Percentiles rank a stretch among this genome's conserved stretches.
Conservation (phyloP, 2,329 filamentous ascomycete species). For the Neopestalotiopsis clavispora region DNA sequence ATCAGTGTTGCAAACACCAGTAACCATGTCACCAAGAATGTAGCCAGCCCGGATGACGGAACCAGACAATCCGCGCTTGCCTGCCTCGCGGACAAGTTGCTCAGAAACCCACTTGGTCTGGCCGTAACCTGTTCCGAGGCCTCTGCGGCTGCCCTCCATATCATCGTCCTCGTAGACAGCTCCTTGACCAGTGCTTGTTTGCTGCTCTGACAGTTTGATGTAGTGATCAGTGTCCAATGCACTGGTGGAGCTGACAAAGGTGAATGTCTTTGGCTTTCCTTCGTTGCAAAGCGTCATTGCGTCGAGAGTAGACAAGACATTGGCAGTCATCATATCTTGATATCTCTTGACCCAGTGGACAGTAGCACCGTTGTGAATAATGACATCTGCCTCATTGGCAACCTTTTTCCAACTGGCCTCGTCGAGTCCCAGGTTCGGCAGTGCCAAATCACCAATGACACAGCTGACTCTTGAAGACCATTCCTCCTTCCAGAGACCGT, state of each 20-base stretch:
- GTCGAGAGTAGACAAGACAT: slow-evolving; percentile 83
- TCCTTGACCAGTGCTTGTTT: slow-evolving; percentile 62
- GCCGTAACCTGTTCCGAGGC: slow-evolving; percentile 86
- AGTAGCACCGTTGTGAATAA: slow-evolving; percentile 82
- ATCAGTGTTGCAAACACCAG: slow-evolving; percentile 79
- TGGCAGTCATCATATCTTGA: slow-evolving; percentile 70
- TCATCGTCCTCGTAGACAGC: slow-evolving; percentile 79
- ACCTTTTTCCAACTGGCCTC: slow-evolving; percentile 69
- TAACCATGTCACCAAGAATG: slow-evolving; percentile 73
- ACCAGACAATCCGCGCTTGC: slow-evolving; percentile 75
- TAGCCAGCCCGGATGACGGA: slow-evolving; percentile 85
- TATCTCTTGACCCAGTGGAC: slow-evolving; percentile 87
- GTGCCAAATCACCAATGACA: slow-evolving; percentile 75
- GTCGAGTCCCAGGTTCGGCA: slow-evolving; percentile 75
- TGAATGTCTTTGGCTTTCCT: slow-evolving; percentile 79
- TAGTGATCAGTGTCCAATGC: slow-evolving; percentile 85
- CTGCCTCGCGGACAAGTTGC: slow-evolving; percentile 77
- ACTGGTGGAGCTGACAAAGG: slow-evolving; percentile 83
- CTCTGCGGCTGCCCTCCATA: slow-evolving; percentile 74
- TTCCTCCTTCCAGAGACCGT: slow-evolving; percentile 76
- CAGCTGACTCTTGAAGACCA: slow-evolving; percentile 71
- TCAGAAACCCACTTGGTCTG: slow-evolving; percentile 83
- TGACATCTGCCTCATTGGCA: slow-evolving; percentile 68
- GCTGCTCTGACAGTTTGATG: slow-evolving; percentile 71
- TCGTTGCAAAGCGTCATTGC: slow-evolving; percentile 75